phyloP scores from a whole-genome alignment of 768 basidiomycete species.

The Hygrophorus pudorinus region DNA sequence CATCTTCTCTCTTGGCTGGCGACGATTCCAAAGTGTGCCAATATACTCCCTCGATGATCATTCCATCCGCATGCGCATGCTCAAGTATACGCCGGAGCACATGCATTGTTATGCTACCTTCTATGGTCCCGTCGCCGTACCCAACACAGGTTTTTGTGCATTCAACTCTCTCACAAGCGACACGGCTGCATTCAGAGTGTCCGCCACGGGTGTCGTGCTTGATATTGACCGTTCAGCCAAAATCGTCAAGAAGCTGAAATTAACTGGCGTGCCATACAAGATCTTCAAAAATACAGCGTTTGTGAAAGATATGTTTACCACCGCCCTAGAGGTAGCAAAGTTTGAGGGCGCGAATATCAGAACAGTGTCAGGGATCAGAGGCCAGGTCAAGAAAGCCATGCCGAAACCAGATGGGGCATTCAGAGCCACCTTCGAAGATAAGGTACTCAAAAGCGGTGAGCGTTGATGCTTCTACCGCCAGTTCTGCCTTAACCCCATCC shows the following conservation, averaged over 20 bases:
- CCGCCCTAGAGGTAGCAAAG: constrained; percentile 91
- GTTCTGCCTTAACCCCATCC: neutral
- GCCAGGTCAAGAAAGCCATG: constrained; percentile 93
- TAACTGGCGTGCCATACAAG: constrained; percentile 93
- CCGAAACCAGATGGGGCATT: constrained; percentile 94
- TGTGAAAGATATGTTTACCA: constrained; percentile 93
- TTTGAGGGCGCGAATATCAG: constrained; percentile 97
- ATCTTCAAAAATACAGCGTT: constrained; percentile 99
- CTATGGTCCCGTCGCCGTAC: constrained; percentile 85
- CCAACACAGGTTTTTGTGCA: constrained; percentile 95
- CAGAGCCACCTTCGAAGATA: constrained; percentile 97
- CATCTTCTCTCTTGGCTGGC: constrained; percentile 95
- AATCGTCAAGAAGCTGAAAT: constrained; percentile 97
- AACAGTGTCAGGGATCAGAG: constrained; percentile 92
- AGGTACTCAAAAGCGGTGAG: constrained; percentile 90
- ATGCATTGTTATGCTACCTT: constrained; percentile 99
- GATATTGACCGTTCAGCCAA: constrained; percentile 87
- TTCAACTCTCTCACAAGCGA: constrained; percentile 78
- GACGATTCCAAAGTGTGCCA: constrained; percentile 90
- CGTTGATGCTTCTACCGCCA: constrained; percentile 10
- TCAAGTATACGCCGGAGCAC: constrained; percentile 99
- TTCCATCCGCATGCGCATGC: constrained; percentile 96
- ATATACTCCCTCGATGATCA: constrained; percentile 97
- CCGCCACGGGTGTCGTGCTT: constrained; percentile 90
- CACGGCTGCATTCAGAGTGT: constrained; percentile 71